Conservation (phyloP, 1,284 basidiomycete genomes). For the Pholiota adiposa region DNA sequence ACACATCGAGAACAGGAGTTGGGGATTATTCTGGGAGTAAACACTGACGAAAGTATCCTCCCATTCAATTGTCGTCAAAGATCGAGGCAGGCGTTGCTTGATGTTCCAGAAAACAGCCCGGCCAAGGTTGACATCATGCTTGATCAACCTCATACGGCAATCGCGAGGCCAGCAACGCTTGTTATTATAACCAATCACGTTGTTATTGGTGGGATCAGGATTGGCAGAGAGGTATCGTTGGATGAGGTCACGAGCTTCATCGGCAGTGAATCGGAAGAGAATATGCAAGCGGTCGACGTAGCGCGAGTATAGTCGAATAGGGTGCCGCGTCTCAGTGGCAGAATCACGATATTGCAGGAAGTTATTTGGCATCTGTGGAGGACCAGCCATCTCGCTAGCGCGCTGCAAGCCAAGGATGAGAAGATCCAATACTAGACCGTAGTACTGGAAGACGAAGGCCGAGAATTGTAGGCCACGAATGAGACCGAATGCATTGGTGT, state of each 20-base stretch:
- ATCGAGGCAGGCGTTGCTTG: slow-evolving; percentile 95
- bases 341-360: slow-evolving; percentile 96
- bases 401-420: slow-evolving; percentile 93
- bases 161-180: slow-evolving; percentile 99
- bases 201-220: slow-evolving; percentile 98
- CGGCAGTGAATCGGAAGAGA: slow-evolving; percentile 97
- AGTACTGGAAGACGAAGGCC: slow-evolving; percentile 97
- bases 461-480: slow-evolving; percentile 97
- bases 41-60: slow-evolving; percentile 97
- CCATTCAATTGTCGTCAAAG: slow-evolving; percentile 99
- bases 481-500: slow-evolving; percentile 90
- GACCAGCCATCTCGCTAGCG: slow-evolving; percentile 96
- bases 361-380: slow-evolving; percentile 93
- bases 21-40: slow-evolving; percentile 97
- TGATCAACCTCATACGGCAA: slow-evolving; percentile 98
- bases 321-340: slow-evolving; percentile 91
- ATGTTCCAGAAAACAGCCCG: slow-evolving; percentile 99
- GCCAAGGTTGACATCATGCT: slow-evolving; percentile 99
- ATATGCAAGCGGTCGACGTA: slow-evolving; percentile 95
- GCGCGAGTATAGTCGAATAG: slow-evolving; percentile 93
- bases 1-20: slow-evolving; percentile 97
- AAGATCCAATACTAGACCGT: slow-evolving; percentile 89
- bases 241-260: slow-evolving; percentile 97
- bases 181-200: slow-evolving; percentile 99
- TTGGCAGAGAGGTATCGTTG: slow-evolving; percentile 97